Conservation (phyloP, 441 rosid genomes). For the Erodium texanum region DNA sequence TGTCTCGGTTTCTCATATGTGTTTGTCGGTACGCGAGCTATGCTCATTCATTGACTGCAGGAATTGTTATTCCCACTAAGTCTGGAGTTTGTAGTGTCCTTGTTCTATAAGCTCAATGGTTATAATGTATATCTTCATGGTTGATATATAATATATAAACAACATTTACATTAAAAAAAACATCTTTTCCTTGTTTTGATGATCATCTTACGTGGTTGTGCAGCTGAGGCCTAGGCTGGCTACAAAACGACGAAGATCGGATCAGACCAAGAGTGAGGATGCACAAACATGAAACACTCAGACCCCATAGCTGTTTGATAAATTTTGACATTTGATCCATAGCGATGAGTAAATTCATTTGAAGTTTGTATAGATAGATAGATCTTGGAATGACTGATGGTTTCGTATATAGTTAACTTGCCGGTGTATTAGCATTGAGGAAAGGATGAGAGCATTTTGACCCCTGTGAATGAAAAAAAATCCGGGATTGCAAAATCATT, state of each 20-base stretch:
- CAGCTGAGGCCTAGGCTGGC: conserved; percentile 2
- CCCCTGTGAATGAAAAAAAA: no score
- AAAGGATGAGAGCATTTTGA: background rate
- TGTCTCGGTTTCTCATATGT: no score
- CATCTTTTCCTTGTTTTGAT: background rate
- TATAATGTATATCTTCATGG: no score
- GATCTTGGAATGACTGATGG: background rate
- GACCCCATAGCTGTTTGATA: background rate
- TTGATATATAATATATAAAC: no score
- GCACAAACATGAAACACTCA: background rate
- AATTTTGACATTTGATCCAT: background rate
- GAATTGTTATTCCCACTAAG: no score
- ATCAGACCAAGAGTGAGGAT: background rate
- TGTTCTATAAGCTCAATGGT: no score
- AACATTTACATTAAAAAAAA: no score
- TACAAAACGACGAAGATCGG: conserved; percentile 2
- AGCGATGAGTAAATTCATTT: background rate
- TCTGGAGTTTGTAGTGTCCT: no score
- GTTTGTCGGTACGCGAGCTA: no score
- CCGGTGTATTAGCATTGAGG: background rate
- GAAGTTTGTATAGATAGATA: background rate
- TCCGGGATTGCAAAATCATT: no score
- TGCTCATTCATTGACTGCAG: no score
- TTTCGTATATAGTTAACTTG: background rate
- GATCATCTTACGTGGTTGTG: background rate